Base-by-base conservation (phyloP, 345 rosid species). In the Tarenaya hassleriana region DNA sequence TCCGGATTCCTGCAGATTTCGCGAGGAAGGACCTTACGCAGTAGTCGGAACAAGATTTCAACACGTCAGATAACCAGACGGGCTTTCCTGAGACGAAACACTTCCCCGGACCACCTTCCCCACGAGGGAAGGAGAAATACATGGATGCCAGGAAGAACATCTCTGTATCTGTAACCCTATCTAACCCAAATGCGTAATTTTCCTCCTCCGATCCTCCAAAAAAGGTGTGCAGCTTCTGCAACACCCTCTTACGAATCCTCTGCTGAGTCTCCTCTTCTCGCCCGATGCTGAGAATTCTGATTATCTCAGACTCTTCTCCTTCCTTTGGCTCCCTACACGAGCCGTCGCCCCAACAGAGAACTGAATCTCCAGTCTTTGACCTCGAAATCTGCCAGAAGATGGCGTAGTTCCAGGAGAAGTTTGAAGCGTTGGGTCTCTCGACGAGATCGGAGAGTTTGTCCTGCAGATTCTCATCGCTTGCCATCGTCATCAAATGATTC, bases 171-270 rank as follows among this genome's bases (percentile, higher is more conserved):
- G 95, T 86, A 44, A 86, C 92, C 45, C 82, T 72, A 54, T 86
- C 95, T 64, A 86, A 55, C 34, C 84, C 77, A 13, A 83, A 60
- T 15, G 95, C 96, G 60, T 77, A 76, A 67, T 79, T 80, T 41
- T 84, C 98, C 73, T 91, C 96, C 10, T 85, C 98, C n/a, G 79
- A 71, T 18, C 86, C 98, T 50, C 96, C 96, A 41, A 78, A 88
- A 64, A 77, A 39, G 7, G 63, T 75, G 34, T 91, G 98, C 68
- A 92, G 74, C 67, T 78, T 88, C 56, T 84, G 94, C 57, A 92
- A 55, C 4, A 79, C 96, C 42, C 84, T 76, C 71, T 87, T 92
- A 18, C 90, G 61, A 95, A 81, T 77, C 60, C 75, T 66, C 80
- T 84, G 96, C 27, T 79, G 81, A 1, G 69, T 61, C 37, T 81